Evolutionary conservation across 371 early-diverging fungal genomes (phyloP).

Genomic region (Nosema granulosis): DNA sequence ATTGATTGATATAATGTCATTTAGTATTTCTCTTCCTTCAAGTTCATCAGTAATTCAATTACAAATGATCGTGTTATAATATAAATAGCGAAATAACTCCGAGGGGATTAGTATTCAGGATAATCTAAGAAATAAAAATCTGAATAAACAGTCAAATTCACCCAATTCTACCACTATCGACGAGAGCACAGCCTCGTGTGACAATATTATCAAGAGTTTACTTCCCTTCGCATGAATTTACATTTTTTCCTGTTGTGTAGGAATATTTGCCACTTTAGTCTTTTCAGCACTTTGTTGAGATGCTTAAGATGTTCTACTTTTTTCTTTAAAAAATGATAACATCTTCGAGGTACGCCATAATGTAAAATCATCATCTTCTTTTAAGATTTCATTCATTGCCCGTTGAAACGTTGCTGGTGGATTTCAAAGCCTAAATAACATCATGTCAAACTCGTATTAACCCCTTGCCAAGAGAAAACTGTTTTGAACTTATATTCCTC

Average conservation of each 20-base stretch:
- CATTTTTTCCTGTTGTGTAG: conserved; percentile 23
- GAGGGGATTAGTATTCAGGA: no score
- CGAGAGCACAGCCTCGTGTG: no score
- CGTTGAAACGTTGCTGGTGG: neutral
- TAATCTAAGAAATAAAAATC: no score
- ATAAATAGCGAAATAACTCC: no score
- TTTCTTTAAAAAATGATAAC: conserved; percentile 17
- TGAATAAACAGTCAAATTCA: no score
- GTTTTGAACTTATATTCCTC: conserved; percentile 58
- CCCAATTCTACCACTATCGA: no score
- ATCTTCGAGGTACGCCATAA: conserved; percentile 7
- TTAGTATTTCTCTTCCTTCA: no score
- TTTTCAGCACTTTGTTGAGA: conserved; percentile 8
- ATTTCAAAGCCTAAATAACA: conserved; percentile 20
- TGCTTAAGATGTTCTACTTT: conserved; percentile 33
- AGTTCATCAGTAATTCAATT: no score
- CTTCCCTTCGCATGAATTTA: conserved; percentile 14
- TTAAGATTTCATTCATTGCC: conserved; percentile 37
- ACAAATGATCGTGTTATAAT: no score
- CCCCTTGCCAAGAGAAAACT: conserved; percentile 61
- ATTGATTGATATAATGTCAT: no score
- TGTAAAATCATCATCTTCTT: neutral
- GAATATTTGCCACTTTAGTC: neutral
- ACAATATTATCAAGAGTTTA: no score
- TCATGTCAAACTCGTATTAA: conserved; percentile 20